Evolutionary conservation across 148 eudicot genomes (phyloP), one percentile per base, ranked within the genome.

Genomic region (Talinum fruticosum): DNA sequence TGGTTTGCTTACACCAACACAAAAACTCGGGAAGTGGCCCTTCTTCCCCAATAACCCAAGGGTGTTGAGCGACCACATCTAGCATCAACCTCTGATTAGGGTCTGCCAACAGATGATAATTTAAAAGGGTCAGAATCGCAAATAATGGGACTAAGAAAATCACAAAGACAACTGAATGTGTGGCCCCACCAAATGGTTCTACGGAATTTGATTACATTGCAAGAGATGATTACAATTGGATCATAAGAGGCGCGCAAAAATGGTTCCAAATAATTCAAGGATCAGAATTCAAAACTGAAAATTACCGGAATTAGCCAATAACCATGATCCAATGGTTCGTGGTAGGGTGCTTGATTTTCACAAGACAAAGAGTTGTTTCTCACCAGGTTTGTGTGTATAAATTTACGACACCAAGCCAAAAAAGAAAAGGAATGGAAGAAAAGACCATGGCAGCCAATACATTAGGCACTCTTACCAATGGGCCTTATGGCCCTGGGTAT

Each of bases 1-100:
- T 84, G 32, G 70, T 84, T 33, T 82, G 88, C 78, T 93, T 87
- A 82, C 97, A 93, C 97, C 99, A 96, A 78, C 99, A 96, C 44
- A 79, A 75, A 77, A 88, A 91, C 47, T 82, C 87, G 36, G 96
- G 94, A 70, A 96, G 85, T 3, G 92, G 93, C 34, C 97, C 99
- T 23, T 88, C 90, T 78, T 90, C 92, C 68, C 89, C 93, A 47
- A 88, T 73, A 75, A 93, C 86, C 99, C 99, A 96, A 1, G 92
- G 84, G 80, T 91, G 96, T 75, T 81, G 87, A 24, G 97, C 86
- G 61, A 86, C 97, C 70, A 66, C 87, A 66, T 86, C 87, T 21
- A 96, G 82, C 6, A 97, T 91, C 83, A 96, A 26, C 82, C 99
- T 85, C 81, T 87, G 75, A 59, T 49, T 78, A 23, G 99, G 99